phyloP scores from a whole-genome alignment of 352 stramenopile species.

The Pythium aquatile region DNA sequence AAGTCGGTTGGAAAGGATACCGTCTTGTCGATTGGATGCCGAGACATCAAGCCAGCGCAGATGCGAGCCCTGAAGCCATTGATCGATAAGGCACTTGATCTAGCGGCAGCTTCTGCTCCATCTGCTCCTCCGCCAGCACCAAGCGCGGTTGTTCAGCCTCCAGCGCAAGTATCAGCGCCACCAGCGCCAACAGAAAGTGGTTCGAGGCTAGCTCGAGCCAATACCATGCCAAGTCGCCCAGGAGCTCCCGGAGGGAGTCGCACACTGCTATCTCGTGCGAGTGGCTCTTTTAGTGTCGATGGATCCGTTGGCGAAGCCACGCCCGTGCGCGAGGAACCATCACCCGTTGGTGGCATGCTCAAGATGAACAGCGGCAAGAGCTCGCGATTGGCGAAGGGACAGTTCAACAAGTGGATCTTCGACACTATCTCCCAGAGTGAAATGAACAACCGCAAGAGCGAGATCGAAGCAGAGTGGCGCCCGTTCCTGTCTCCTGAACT shows the following conservation, averaged over 20 bases:
- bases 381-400: conserved; percentile 54
- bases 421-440: conserved; percentile 66
- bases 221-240: conserved; percentile 19
- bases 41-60: conserved; percentile 82
- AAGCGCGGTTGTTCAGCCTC: background rate
- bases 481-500: conserved; percentile 66
- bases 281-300: conserved; percentile 31
- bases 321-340: conserved; percentile 26
- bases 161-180: conserved; percentile 7
- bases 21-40: conserved; percentile 64
- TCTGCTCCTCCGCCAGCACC: background rate
- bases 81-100: conserved; percentile 66
- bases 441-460: conserved; percentile 62
- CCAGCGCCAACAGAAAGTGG: background rate
- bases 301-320: conserved; percentile 14
- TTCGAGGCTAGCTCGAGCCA: conserved; percentile 11
- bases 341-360: conserved; percentile 32
- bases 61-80: conserved; percentile 87
- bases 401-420: conserved; percentile 86
- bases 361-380: conserved; percentile 70
- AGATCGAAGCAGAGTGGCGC: conserved; percentile 80
- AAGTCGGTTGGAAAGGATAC: conserved; percentile 78
- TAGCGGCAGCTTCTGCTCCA: conserved; percentile 21
- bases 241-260: conserved; percentile 6
- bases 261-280: conserved; percentile 16